Conservation (phyloP, 345 rosid species). For the Cardiospermum halicacabum region DNA sequence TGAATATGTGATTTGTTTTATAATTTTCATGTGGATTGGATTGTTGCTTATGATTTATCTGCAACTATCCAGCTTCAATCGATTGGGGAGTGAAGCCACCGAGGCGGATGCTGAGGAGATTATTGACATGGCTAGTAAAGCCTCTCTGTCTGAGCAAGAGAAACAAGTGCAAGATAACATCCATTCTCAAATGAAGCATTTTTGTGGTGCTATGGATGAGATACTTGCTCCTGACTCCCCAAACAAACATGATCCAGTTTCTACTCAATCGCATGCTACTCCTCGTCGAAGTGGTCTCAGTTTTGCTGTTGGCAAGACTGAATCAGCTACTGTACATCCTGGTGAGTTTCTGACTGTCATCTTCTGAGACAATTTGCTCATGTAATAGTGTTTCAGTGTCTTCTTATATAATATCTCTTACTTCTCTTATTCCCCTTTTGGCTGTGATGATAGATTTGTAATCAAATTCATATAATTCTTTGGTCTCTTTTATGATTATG, state of each 20-base stretch:
- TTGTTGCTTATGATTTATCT: slow-evolving; percentile 3
- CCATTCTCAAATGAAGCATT: slow-evolving; percentile 49
- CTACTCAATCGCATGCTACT: slow-evolving; percentile 26
- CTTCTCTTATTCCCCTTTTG: neutral
- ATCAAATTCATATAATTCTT: neutral
- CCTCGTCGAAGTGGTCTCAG: slow-evolving; percentile 70
- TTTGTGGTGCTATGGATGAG: slow-evolving; percentile 57
- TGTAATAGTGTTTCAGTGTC: neutral
- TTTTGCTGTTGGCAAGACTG: slow-evolving; percentile 59
- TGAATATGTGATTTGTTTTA: neutral
- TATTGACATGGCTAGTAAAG: slow-evolving; percentile 72
- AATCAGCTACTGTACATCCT: slow-evolving; percentile 23
- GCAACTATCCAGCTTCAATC: slow-evolving; percentile 51
- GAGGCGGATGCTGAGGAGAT: slow-evolving; percentile 85
- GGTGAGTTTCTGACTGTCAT: slow-evolving; percentile 33
- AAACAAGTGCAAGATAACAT: slow-evolving; percentile 80
- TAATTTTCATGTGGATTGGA: neutral
- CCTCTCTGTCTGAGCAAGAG: slow-evolving; percentile 68
- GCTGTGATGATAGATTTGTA: neutral
- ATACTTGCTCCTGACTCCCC: slow-evolving; percentile 46
- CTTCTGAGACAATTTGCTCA: neutral
- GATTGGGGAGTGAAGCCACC: slow-evolving; percentile 65
- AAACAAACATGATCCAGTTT: slow-evolving; percentile 16
- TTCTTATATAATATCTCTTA: slow-evolving; percentile 1
- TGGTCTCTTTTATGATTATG: neutral